These are phyloP conservation scores for Leccinum ochraceum DNA, from an alignment of 768 basidiomycete genomes.

Conservation along the genomic window DNA sequence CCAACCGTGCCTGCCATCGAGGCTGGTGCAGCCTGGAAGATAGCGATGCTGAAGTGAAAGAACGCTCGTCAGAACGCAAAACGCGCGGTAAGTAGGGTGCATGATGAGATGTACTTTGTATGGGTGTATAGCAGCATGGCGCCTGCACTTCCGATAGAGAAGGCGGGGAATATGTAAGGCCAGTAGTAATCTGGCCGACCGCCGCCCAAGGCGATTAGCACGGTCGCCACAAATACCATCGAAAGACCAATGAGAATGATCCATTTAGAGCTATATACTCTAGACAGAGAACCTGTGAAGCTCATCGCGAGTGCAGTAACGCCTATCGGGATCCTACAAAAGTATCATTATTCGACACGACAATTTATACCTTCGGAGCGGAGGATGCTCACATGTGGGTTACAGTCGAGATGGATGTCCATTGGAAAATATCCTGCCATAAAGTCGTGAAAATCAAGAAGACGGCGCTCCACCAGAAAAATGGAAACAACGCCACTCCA, in stretches of 20 bases:
- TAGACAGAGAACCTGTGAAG: constrained; percentile 43
- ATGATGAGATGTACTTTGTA: constrained; percentile 42
- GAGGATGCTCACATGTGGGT: constrained; percentile 38
- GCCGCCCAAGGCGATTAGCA: constrained; percentile 46
- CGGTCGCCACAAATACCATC: constrained; percentile 40
- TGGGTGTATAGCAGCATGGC: constrained; percentile 46
- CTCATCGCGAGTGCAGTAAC: constrained; percentile 38
- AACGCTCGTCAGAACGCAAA: neutral
- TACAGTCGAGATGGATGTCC: constrained; percentile 42
- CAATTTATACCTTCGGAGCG: neutral
- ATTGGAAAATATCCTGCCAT: constrained; percentile 44
- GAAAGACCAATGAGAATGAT: constrained; percentile 45
- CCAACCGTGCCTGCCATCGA: constrained; percentile 55
- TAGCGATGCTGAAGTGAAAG: constrained; percentile 41
- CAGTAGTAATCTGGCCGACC: constrained; percentile 45
- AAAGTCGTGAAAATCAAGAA: constrained; percentile 37
- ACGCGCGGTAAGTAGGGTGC: neutral
- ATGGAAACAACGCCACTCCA: constrained; percentile 39
- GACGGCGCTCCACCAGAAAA: constrained; percentile 43
- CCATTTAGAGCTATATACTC: constrained; percentile 42
- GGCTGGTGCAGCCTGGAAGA: constrained; percentile 49
- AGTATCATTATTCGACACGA: neutral
- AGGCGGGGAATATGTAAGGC: constrained; percentile 49
- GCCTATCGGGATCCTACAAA: constrained; percentile 43
- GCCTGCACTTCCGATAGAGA: constrained; percentile 48